A percentile compares a stretch with the other conserved stretches of the same genome.
Evolutionary conservation across 306 rosid genomes (phyloP).

Genomic region (Geum urbanum): DNA sequence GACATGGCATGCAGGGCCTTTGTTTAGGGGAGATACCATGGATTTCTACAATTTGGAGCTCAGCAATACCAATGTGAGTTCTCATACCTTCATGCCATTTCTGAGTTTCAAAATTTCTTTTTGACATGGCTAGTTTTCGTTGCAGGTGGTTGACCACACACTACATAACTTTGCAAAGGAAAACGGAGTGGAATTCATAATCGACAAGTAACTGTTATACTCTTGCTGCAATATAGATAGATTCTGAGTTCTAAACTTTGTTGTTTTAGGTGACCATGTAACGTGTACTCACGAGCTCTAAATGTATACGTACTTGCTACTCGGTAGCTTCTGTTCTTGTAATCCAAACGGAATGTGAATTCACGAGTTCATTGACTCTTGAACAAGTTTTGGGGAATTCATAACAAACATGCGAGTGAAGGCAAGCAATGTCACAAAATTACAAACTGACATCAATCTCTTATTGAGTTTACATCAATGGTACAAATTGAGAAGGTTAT

Average conservation of each 20-base stretch:
- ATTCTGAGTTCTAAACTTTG: neutral
- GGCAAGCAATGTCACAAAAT: neutral
- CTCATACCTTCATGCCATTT: slow-evolving; percentile 1
- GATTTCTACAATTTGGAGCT: slow-evolving; percentile 76
- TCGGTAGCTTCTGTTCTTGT: neutral
- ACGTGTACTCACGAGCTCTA: too few relatives aligned
- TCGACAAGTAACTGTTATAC: slow-evolving; percentile 34
- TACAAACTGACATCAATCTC: too few relatives aligned
- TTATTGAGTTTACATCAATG: neutral
- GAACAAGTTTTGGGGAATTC: neutral
- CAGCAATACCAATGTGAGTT: slow-evolving; percentile 60
- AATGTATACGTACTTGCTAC: too few relatives aligned
- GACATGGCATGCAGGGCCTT: slow-evolving; percentile 97
- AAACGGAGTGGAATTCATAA: slow-evolving; percentile 44
- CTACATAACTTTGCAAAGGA: slow-evolving; percentile 43
- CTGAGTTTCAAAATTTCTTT: neutral
- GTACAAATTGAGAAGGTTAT: neutral
- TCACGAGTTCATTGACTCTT: neutral
- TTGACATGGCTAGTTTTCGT: neutral
- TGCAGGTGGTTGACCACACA: slow-evolving; percentile 69
- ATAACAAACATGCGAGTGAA: too few relatives aligned
- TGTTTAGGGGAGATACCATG: slow-evolving; percentile 48
- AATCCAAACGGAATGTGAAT: neutral
- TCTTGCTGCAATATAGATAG: neutral
- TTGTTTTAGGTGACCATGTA: neutral